These are phyloP conservation scores for Eruca vesicaria DNA, from an alignment of 441 rosid species.

Conservation along the genomic window DNA sequence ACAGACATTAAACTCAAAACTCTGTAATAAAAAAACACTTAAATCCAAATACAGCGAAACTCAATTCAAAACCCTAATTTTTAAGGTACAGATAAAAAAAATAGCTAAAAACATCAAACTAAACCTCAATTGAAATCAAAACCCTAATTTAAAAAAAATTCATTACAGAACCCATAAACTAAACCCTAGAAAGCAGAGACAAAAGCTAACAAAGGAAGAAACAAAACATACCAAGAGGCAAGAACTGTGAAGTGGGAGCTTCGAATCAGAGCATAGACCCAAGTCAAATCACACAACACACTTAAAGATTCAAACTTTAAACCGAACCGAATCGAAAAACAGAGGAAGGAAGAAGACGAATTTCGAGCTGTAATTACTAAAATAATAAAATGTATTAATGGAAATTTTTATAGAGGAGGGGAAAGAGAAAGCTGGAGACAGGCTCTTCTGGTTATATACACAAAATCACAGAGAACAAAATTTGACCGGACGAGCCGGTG, in stretches of 20 bases:
- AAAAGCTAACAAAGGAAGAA: neutral
- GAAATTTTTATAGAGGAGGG: conserved; percentile 6
- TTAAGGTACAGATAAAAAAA: neutral
- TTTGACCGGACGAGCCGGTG: conserved; percentile 29
- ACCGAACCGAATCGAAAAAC: neutral
- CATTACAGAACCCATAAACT: neutral
- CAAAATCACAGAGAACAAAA: conserved; percentile 9
- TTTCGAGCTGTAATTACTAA: conserved; percentile 26
- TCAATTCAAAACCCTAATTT: neutral
- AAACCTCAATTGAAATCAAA: neutral
- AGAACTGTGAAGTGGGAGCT: conserved; percentile 24
- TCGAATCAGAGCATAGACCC: conserved; percentile 18
- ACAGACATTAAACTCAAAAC: neutral
- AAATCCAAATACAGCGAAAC: too few relatives aligned
- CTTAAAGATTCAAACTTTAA: neutral
- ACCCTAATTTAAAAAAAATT: conserved; percentile 18
- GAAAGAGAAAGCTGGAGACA: conserved; percentile 14
- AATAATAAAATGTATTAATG: neutral
- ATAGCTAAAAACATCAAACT: neutral
- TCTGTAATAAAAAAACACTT: neutral
- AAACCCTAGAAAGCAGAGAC: neutral
- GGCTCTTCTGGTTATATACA: neutral
- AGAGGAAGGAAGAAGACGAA: conserved; percentile 3
- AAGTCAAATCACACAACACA: neutral
- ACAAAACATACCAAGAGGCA: conserved; percentile 28